Evolutionary conservation across 495 filamentous ascomycete genomes (phyloP), one percentile per base, ranked within the genome.

Genomic region (Talaromyces ruber): DNA sequence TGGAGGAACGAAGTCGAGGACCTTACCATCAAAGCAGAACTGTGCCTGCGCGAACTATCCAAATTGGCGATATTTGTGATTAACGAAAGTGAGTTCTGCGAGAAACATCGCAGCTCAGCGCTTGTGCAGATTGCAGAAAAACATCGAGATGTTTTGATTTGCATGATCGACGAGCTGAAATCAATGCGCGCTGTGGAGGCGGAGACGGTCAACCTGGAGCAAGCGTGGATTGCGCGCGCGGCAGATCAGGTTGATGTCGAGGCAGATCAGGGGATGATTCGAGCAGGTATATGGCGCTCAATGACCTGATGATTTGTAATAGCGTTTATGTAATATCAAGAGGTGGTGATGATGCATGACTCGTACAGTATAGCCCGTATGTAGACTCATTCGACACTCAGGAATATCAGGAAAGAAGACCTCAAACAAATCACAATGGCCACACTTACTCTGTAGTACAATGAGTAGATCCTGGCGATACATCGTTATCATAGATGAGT

Each of bases 131-230:
- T 72, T 5, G 64, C 68, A 5, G 64, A 58, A 37, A 62, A 67
- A 12, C 65, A 79, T 14, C 64, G 64, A n/a, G 72, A 76, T 24
- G 66, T 76, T 43, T 63, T 73, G 9, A 66, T 66, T 12, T 62
- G 74, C 22, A 76, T 81, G 75, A 59, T 74, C 1, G 75, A 82
- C 26, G 79, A 82, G 63, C 61, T 81, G 30, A 70, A 70, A 5
- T 63, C 69, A 11, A 77, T 82, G 58, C 73, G 70, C 34, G 70
- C 61, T 24, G 74, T 81, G 29, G 79, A 82, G 57, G 58, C 60
- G 11, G 76, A 76, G 39, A 56, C 79, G 6, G 69, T 81, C 43
- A 66, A 62, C 9, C 65, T 71, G 6, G 79, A 83, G 64, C 67
- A 65, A 43, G 61, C 64, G 39, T 72, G 69, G 69, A 72, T 79